Evolutionary conservation across 768 basidiomycete genomes (phyloP).

Genomic region (Hygrocybe punicea): DNA sequence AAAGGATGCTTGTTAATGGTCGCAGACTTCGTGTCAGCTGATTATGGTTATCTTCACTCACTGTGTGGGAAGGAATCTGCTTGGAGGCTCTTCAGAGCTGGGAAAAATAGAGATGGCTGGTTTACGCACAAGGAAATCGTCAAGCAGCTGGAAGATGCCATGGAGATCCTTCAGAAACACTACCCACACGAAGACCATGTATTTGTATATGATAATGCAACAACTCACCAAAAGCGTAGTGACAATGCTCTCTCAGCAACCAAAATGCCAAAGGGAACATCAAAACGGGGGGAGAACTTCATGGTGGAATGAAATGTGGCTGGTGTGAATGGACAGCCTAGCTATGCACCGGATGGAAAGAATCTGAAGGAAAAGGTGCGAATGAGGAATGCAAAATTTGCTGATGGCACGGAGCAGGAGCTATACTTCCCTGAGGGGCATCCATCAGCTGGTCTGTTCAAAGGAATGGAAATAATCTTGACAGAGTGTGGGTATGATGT

Average conservation of each 20-base stretch:
- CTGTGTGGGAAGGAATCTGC: conserved; percentile 18
- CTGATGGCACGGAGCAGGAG: too few relatives aligned
- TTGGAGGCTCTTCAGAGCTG: conserved; percentile 20
- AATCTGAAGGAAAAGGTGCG: conserved; percentile 11
- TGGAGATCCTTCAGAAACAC: conserved; percentile 18
- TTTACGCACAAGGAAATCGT: conserved; percentile 32
- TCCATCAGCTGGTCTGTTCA: background rate
- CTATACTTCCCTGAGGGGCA: conserved; percentile 3
- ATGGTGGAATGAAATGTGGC: conserved; percentile 4
- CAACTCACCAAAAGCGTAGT: background rate
- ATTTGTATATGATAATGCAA: too few relatives aligned
- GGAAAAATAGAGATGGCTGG: conserved; percentile 25
- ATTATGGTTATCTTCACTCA: conserved; percentile 28
- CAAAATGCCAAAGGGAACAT: conserved; percentile 15
- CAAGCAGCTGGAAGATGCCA: conserved; percentile 21
- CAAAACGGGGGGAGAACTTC: conserved; percentile 1
- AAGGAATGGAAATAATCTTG: conserved; percentile 4
- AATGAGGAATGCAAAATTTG: too few relatives aligned
- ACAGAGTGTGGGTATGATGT: background rate
- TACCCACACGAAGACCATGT: conserved; percentile 21
- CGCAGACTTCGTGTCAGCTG: conserved; percentile 34
- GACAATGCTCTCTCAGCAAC: conserved; percentile 4
- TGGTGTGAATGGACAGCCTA: too few relatives aligned
- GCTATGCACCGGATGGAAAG: too few relatives aligned
- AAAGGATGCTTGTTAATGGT: conserved; percentile 35